Percentiles rank a stretch among this genome's conserved stretches.
Evolutionary conservation across 1,284 basidiomycete genomes (phyloP).

Genomic region (Heterobasidion occidentale): DNA sequence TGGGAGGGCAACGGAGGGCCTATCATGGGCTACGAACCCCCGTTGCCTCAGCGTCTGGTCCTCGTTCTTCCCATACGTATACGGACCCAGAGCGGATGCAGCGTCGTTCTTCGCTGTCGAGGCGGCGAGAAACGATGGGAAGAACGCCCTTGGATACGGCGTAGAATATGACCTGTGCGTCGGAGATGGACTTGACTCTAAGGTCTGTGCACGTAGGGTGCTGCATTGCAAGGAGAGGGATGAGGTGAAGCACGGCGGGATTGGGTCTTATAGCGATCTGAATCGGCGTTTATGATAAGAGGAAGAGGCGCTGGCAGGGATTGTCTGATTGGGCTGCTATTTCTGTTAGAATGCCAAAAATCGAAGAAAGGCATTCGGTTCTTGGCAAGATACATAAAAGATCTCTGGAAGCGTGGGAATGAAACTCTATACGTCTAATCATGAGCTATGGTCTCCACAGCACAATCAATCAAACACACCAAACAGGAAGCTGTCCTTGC

Average conservation of each 20-base stretch:
- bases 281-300: conserved; percentile 10
- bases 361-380: neutral
- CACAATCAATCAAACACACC: neutral
- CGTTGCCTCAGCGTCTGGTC: conserved; percentile 26
- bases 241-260: conserved; percentile 5
- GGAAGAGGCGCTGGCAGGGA: neutral
- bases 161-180: conserved; percentile 37
- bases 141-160: conserved; percentile 28
- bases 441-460: conserved; percentile 1
- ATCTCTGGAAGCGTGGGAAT: conserved; percentile 2
- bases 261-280: conserved; percentile 5
- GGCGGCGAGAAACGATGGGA: conserved; percentile 31
- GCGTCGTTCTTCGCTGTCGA: conserved; percentile 35
- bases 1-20: conserved; percentile 6
- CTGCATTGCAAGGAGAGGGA: conserved; percentile 24
- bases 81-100: conserved; percentile 33
- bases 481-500: neutral
- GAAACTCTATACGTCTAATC: conserved; percentile 16
- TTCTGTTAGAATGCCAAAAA: neutral
- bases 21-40: conserved; percentile 20
- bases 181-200: conserved; percentile 28
- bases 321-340: neutral
- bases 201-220: conserved; percentile 36
- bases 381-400: neutral
- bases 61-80: conserved; percentile 40